These are phyloP conservation scores for Acephala macrosclerotiorum DNA, from an alignment of 2,329 filamentous ascomycete species.

Conservation along the genomic window DNA sequence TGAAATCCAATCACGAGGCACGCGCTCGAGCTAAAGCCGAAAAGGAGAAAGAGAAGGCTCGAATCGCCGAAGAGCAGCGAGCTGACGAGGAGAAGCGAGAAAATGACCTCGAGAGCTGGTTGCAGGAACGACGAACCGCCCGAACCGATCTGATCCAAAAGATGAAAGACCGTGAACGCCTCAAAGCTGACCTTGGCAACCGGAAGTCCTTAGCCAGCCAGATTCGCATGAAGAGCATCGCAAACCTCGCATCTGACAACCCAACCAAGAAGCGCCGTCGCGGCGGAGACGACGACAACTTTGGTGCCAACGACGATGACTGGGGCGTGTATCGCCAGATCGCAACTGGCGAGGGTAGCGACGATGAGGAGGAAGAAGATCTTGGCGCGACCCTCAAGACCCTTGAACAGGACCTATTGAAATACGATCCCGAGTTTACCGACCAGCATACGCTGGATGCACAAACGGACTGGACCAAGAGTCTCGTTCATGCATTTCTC, in stretches of 20 bases:
- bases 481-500: slow-evolving; percentile 86
- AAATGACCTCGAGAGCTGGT: slow-evolving; percentile 85
- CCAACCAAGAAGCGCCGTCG: slow-evolving; percentile 84
- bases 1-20: slow-evolving; percentile 95
- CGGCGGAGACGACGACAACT: slow-evolving; percentile 92
- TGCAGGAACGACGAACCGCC: slow-evolving; percentile 79
- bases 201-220: slow-evolving; percentile 95
- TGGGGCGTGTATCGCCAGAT: slow-evolving; percentile 98
- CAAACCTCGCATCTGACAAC: slow-evolving; percentile 90
- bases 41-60: slow-evolving; percentile 90
- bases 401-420: slow-evolving; percentile 84
- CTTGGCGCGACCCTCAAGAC: slow-evolving; percentile 74
- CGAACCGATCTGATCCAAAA: slow-evolving; percentile 76
- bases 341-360: slow-evolving; percentile 80
- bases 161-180: slow-evolving; percentile 91
- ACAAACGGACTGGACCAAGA: slow-evolving; percentile 94
- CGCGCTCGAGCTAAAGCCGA: slow-evolving; percentile 93
- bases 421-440: slow-evolving; percentile 87
- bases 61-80: slow-evolving; percentile 82
- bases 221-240: slow-evolving; percentile 98
- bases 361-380: slow-evolving; percentile 93
- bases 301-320: slow-evolving; percentile 96
- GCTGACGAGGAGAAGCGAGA: slow-evolving; percentile 84
- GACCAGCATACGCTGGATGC: slow-evolving; percentile 93
- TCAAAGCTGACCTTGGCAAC: slow-evolving; percentile 95